A percentile compares a stretch with the other conserved stretches of the same genome.
Evolutionary conservation across 2,329 filamentous ascomycete species (phyloP).

Genomic region (Chrysoporthe cubensis): DNA sequence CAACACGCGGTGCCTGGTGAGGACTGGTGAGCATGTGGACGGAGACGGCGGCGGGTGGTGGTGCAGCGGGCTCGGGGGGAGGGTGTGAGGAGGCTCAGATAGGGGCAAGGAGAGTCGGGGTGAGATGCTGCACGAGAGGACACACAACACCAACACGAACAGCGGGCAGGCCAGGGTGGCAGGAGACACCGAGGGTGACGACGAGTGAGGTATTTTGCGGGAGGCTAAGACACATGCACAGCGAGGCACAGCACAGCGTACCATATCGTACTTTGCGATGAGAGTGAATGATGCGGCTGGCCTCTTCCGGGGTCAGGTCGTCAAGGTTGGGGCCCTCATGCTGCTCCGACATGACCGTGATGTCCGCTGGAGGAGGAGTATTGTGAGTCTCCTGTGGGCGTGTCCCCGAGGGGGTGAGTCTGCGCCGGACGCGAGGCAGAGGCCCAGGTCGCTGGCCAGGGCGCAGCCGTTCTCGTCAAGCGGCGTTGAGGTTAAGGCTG

Average conservation of each 20-base stretch:
- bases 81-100: background rate
- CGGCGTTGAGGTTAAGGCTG: background rate
- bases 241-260: slow-evolving; percentile 43
- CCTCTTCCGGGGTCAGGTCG: slow-evolving; percentile 67
- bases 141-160: background rate
- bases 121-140: background rate
- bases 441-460: background rate
- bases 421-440: background rate
- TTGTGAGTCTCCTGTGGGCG: background rate
- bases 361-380: background rate
- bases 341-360: slow-evolving; percentile 48
- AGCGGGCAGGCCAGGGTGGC: too few species aligned
- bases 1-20: slow-evolving; percentile 63
- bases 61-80: too few species aligned
- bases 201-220: background rate
- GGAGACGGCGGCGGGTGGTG: too few species aligned
- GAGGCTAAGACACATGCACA: background rate
- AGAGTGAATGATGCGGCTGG: slow-evolving; percentile 70
- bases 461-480: background rate
- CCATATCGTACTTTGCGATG: slow-evolving; percentile 72
- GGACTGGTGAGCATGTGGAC: background rate
- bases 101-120: too few species aligned
- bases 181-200: background rate
- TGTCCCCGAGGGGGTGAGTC: background rate
- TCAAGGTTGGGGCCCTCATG: slow-evolving; percentile 53